phyloP scores from a whole-genome alignment of 768 basidiomycete species.

The Podaxis carcinomalis region DNA sequence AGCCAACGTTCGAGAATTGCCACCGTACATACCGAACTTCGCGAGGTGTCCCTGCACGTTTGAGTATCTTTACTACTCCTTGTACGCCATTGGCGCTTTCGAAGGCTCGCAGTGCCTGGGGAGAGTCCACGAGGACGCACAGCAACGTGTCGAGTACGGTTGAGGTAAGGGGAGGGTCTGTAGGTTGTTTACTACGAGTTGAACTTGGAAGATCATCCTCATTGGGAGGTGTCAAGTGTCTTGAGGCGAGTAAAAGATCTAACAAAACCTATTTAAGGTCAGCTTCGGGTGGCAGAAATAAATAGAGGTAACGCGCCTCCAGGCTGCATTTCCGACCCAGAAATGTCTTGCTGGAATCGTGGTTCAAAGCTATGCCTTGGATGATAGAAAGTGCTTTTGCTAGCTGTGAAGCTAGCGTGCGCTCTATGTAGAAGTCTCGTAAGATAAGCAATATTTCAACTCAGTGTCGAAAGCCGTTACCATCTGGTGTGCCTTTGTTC shows the following conservation, averaged over 20 bases:
- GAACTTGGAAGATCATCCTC: conserved; percentile 21
- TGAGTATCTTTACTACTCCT: conserved; percentile 81
- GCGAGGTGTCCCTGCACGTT: conserved; percentile 79
- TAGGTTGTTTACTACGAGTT: conserved; percentile 15
- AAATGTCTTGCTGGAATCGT: conserved; percentile 61
- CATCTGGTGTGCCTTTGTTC: conserved; percentile 40
- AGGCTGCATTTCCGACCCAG: conserved; percentile 65
- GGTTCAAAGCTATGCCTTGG: conserved; percentile 74
- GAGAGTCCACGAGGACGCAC: conserved; percentile 86
- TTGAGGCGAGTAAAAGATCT: conserved; percentile 64
- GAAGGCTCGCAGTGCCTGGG: conserved; percentile 68
- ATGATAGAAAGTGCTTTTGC: conserved; percentile 60
- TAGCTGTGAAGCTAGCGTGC: conserved; percentile 47
- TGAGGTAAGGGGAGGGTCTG: conserved; percentile 55
- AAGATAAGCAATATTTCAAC: conserved; percentile 5
- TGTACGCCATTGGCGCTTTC: conserved; percentile 78
- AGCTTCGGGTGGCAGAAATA: not conserved
- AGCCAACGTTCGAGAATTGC: not conserved
- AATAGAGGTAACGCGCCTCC: conserved; percentile 43
- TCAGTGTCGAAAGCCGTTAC: conserved; percentile 20
- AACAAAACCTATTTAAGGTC: conserved; percentile 54
- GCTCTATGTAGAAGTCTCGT: conserved; percentile 25
- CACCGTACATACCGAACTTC: conserved; percentile 66
- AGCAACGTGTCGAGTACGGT: conserved; percentile 78
- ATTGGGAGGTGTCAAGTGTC: conserved; percentile 45